Evolutionary conservation across 73 alveolate genomes (phyloP).

Genomic region (Symbiodinium pilosum): DNA sequence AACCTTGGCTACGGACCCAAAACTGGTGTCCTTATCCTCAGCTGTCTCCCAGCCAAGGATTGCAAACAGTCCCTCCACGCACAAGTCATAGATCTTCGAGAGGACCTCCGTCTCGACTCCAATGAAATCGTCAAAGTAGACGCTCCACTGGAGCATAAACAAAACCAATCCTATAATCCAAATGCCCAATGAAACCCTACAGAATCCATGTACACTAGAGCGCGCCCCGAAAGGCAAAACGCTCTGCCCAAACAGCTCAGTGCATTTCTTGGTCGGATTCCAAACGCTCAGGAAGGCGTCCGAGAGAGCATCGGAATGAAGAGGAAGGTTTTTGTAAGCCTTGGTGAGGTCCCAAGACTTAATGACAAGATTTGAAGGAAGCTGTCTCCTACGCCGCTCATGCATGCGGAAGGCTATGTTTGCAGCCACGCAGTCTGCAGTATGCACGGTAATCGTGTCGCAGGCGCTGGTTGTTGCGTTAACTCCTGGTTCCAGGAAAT

Average conservation of each 20-base stretch:
- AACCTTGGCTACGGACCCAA: neutral
- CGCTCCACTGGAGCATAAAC: neutral
- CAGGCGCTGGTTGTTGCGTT: neutral
- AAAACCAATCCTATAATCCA: neutral
- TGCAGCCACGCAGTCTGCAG: neutral
- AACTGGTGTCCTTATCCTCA: neutral
- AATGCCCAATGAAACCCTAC: neutral
- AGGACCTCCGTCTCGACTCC: neutral
- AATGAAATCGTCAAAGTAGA: neutral
- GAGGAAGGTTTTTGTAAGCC: neutral
- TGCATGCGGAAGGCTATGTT: neutral
- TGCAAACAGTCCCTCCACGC: neutral
- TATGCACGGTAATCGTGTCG: neutral
- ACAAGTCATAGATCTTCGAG: neutral
- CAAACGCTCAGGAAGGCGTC: neutral
- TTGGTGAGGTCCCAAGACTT: neutral
- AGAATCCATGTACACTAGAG: neutral
- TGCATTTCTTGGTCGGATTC: neutral
- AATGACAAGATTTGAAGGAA: neutral
- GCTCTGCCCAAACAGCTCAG: neutral
- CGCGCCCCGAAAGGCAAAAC: neutral
- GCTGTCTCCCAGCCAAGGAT: neutral
- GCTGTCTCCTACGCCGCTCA: too few species aligned
- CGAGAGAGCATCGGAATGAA: neutral
- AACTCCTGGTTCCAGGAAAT: neutral